Evolutionary conservation across 192 early-diverging fungal species (phyloP), one percentile per base, ranked within the genome.

Genomic region (Dissophora globulifera): DNA sequence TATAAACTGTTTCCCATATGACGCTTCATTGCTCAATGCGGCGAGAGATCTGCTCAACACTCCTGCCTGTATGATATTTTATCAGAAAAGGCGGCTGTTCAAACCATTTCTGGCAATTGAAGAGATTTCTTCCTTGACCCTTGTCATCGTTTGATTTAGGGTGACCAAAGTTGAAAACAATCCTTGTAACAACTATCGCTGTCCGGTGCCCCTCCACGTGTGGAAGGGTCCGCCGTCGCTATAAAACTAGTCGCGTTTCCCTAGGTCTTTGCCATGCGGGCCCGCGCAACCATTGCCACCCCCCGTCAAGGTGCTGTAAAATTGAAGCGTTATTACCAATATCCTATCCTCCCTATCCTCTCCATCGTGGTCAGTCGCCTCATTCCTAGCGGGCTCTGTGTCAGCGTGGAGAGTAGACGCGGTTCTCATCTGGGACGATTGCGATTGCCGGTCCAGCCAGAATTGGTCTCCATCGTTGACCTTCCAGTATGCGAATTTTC

Each of bases 101-200:
- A 64, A 64, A 54, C 62, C 62, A 31, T 38, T 64, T 40, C 30
- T 64, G 62, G 50, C 62, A 64, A 26, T 25, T 29, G 42, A 54
- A n/a, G 51, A 54, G 35, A 17, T 53, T 64, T 27, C 26, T 60
- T 60, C 58, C 29, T 64, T 64, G 62, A 49, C 62, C 50, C 40
- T 53, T 62, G 40, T 64, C 62, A 64, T 64, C 25, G 40, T 64
- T 19, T 53, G 62, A 64, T 64, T 64, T 53, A 25, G 62, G 41
- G 32, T 52, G 20, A 64, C 50, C 33, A 64, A 64, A 64, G 62
- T 45, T 62, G 46, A 20, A 53, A 23, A 54, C 17, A 54, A 33
- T 45, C 42, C 13, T 53, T 54, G n/a, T n/a, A n/a, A n/a, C n/a
- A n/a, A n/a, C n/a, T n/a, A n/a, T n/a, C n/a, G n/a, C n/a, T n/a